Percentiles rank a stretch among this genome's conserved stretches.
Conservation (phyloP, 371 early-diverging fungal species). For the Mucor racemosus region DNA sequence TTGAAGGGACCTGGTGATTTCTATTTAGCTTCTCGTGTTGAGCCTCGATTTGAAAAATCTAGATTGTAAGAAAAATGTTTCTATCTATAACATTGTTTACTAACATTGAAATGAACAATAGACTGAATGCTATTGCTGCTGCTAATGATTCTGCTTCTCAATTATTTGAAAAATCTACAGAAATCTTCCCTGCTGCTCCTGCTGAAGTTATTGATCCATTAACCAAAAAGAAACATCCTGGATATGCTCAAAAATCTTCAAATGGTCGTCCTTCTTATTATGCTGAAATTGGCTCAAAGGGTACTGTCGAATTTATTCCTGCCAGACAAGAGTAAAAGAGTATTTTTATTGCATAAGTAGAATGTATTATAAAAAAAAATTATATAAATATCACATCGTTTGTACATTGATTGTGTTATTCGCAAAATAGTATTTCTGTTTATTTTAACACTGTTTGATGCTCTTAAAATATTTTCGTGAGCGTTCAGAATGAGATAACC, state of each 20-base stretch:
- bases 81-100: neutral
- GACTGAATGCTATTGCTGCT: conserved; percentile 50
- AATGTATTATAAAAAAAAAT: neutral
- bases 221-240: conserved; percentile 34
- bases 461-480: too few species aligned
- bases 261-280: conserved; percentile 51
- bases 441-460: too few species aligned
- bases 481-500: too few species aligned
- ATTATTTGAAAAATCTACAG: conserved; percentile 39
- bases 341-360: neutral
- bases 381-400: neutral
- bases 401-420: neutral
- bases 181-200: conserved; percentile 39
- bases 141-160: conserved; percentile 50
- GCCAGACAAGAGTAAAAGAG: conserved; percentile 20
- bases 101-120: conserved; percentile 6
- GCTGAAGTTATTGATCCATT: conserved; percentile 5
- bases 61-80: conserved; percentile 36
- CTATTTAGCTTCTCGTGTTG: conserved; percentile 67
- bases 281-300: conserved; percentile 45
- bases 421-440: neutral
- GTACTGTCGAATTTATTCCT: conserved; percentile 38
- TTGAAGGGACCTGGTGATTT: conserved; percentile 75
- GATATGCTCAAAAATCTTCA: conserved; percentile 45
- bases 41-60: conserved; percentile 54